These are phyloP conservation scores for Colletotrichum costaricense DNA, from an alignment of 2,329 filamentous ascomycete species.

Conservation along the genomic window DNA sequence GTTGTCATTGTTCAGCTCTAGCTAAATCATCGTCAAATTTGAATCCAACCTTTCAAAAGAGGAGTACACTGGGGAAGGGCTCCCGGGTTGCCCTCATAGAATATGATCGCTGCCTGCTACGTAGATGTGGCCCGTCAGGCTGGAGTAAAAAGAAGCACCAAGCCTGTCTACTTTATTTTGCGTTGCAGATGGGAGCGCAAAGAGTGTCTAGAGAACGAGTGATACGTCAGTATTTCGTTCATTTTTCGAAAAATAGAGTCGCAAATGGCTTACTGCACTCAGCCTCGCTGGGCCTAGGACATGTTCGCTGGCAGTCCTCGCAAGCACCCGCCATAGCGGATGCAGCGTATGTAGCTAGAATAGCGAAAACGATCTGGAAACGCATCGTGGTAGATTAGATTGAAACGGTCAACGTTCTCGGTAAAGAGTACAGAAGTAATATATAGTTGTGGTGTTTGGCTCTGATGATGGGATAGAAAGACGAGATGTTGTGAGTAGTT, in stretches of 20 bases:
- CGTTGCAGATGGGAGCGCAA: slow-evolving; percentile 24
- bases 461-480: not conserved
- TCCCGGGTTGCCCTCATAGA: no score
- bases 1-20: no score
- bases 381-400: not conserved
- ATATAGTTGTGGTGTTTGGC: not conserved
- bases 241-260: rapidly evolving
- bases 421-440: not conserved
- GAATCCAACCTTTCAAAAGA: no score
- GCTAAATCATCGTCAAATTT: no score
- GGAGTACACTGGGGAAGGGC: no score
- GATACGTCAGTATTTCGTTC: not conserved
- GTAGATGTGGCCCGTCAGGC: no score
- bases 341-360: slow-evolving; percentile 13
- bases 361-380: slow-evolving; percentile 14
- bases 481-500: not conserved
- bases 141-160: no score
- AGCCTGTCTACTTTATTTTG: not conserved
- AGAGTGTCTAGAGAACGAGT: not conserved
- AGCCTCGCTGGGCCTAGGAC: slow-evolving; percentile 7
- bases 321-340: slow-evolving; percentile 14
- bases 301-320: slow-evolving; percentile 18
- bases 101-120: not conserved
- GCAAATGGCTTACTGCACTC: slow-evolving; percentile 10
- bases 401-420: not conserved